Conservation (phyloP, 805 yeast genomes). For the Wickerhamomyces mucosus region DNA sequence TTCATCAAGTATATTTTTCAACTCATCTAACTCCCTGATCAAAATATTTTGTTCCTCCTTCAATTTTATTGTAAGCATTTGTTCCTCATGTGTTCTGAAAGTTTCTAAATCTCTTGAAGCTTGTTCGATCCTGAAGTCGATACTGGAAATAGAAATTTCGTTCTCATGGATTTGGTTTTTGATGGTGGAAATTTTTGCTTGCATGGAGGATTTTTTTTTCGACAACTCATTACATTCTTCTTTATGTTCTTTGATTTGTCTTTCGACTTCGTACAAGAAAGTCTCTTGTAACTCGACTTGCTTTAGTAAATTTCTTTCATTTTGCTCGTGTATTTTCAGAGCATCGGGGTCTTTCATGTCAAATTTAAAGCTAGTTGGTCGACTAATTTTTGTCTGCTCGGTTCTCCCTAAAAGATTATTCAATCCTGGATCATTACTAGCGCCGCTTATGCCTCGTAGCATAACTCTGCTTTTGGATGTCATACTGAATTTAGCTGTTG, state of each 20-base stretch:
- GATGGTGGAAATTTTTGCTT: constrained; percentile 2
- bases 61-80: constrained; percentile 12
- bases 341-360: constrained; percentile 11
- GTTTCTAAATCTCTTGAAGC: constrained; percentile 1
- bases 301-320: constrained; percentile 6
- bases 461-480: no score
- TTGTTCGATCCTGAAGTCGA: constrained; percentile 8
- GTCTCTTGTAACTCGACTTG: constrained; percentile 6
- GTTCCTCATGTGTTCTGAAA: constrained; percentile 8
- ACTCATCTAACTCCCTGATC: constrained; percentile 24
- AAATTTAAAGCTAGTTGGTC: no score
- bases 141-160: constrained; percentile 8
- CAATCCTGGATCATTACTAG: no score
- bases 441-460: no score
- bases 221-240: constrained; percentile 4
- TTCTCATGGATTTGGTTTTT: constrained; percentile 9
- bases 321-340: constrained; percentile 7
- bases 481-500: no score
- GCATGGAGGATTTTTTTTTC: constrained; percentile 1
- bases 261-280: constrained; percentile 5
- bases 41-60: constrained; percentile 22
- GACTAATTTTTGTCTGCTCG: no score
- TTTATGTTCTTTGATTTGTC: constrained; percentile 4
- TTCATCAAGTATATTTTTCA: constrained; percentile 15
- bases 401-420: no score